Percentiles rank a stretch among this genome's conserved stretches.
Evolutionary conservation across 305 asterid species (phyloP).

Genomic region (Solanum chacoense): DNA sequence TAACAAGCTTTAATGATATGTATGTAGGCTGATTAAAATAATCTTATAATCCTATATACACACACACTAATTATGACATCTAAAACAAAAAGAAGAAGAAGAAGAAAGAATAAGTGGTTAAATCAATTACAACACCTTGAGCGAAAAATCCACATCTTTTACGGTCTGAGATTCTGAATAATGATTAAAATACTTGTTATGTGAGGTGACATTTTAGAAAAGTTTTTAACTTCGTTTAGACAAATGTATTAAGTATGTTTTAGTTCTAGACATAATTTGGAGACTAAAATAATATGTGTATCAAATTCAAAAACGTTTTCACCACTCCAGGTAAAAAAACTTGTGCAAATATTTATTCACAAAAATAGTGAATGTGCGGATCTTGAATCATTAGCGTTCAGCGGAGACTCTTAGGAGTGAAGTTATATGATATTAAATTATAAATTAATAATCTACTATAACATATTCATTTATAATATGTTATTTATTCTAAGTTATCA

Average conservation of each 20-base stretch:
- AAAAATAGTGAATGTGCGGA: neutral
- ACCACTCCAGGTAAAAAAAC: neutral
- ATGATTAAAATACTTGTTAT: neutral
- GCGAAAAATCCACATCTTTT: neutral
- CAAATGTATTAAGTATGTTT: neutral
- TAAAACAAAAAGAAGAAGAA: neutral
- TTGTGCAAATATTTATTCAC: neutral
- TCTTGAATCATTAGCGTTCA: neutral
- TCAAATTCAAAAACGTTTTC: neutral
- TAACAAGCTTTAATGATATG: too few species aligned
- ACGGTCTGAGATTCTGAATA: neutral
- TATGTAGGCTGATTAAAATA: neutral
- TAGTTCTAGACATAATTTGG: neutral
- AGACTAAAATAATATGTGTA: neutral
- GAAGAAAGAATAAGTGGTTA: neutral
- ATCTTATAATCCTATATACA: neutral
- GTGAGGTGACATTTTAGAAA: neutral
- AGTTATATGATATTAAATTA: neutral
- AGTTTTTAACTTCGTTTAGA: neutral
- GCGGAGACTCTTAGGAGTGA: neutral
- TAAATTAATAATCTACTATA: neutral
- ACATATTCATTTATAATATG: neutral
- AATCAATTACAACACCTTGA: neutral
- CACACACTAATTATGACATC: neutral
- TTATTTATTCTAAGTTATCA: neutral